These are phyloP conservation scores for carrot (Daucus carota) DNA, from an alignment of 129 eudicot genomes.

Conservation along the genomic window DNA sequence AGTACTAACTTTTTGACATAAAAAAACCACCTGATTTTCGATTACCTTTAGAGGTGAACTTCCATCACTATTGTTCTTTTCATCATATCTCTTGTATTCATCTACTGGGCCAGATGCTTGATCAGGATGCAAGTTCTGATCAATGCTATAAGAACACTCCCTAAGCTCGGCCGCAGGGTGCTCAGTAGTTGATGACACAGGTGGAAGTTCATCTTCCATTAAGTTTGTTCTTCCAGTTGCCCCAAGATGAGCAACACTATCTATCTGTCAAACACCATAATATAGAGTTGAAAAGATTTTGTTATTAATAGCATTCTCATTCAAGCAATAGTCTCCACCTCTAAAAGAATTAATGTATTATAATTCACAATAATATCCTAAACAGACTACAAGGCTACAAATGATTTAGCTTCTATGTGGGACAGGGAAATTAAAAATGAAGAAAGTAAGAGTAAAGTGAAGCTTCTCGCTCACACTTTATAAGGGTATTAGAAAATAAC, in stretches of 20 bases:
- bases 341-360: background rate
- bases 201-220: conserved; percentile 18
- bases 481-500: background rate
- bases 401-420: background rate
- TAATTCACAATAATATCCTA: background rate
- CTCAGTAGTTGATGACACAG: conserved; percentile 14
- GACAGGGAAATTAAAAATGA: background rate
- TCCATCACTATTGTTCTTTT: conserved; percentile 6
- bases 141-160: conserved; percentile 18
- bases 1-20: background rate
- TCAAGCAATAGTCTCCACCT: background rate
- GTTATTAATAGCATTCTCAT: background rate
- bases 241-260: conserved; percentile 48
- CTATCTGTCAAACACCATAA: conserved; percentile 44
- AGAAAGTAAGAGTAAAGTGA: background rate
- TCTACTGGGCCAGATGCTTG: conserved; percentile 12
- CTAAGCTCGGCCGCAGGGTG: conserved; percentile 21
- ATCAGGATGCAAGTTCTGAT: conserved; percentile 29
- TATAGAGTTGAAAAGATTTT: background rate
- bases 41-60: conserved; percentile 24
- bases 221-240: conserved; percentile 17
- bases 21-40: conserved; percentile 24
- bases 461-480: background rate
- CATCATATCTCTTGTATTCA: conserved; percentile 14
- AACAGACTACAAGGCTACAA: background rate